Conservation (phyloP, 1,139 yeast genomes). For the Geotrichum bryndzae region DNA sequence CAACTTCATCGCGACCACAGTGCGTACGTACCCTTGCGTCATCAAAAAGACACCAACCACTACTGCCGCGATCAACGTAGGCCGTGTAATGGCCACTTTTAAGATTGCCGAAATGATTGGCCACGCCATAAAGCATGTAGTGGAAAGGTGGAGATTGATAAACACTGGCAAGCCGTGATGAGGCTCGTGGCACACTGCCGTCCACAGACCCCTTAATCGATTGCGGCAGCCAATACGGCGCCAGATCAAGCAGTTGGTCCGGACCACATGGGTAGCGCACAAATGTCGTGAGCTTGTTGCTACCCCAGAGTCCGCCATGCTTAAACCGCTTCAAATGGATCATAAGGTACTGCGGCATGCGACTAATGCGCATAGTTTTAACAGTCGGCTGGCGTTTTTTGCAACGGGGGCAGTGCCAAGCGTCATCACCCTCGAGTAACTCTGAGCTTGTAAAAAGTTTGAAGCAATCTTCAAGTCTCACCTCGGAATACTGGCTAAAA, state of each 20-base stretch:
- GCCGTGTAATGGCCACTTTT: conserved; percentile 92
- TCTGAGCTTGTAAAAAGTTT: conserved; percentile 64
- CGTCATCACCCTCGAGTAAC: conserved; percentile 68
- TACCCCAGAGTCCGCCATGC: conserved; percentile 31
- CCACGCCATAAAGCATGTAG: conserved; percentile 76
- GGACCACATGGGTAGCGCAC: conserved; percentile 53
- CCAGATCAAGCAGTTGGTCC: conserved; percentile 49
- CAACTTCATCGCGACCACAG: conserved; percentile 41
- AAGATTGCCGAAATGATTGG: conserved; percentile 78
- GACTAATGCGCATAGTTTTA: conserved; percentile 61
- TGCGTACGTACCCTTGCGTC: conserved; percentile 53
- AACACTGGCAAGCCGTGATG: background rate
- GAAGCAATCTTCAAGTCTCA: conserved; percentile 58
- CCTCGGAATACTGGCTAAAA: conserved; percentile 39
- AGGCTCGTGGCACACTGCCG: conserved; percentile 40
- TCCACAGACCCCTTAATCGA: conserved; percentile 27
- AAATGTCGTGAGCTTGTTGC: conserved; percentile 56
- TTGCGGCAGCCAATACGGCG: conserved; percentile 53
- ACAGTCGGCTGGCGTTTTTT: conserved; percentile 59
- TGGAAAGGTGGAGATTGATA: conserved; percentile 55
- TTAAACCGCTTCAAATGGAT: conserved; percentile 78
- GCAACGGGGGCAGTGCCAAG: conserved; percentile 88
- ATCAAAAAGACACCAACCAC: conserved; percentile 72
- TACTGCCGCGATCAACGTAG: conserved; percentile 59
- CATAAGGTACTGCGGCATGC: conserved; percentile 66